Conservation (phyloP, 2,329 filamentous ascomycete genomes). For the Alternaria burnsii region DNA sequence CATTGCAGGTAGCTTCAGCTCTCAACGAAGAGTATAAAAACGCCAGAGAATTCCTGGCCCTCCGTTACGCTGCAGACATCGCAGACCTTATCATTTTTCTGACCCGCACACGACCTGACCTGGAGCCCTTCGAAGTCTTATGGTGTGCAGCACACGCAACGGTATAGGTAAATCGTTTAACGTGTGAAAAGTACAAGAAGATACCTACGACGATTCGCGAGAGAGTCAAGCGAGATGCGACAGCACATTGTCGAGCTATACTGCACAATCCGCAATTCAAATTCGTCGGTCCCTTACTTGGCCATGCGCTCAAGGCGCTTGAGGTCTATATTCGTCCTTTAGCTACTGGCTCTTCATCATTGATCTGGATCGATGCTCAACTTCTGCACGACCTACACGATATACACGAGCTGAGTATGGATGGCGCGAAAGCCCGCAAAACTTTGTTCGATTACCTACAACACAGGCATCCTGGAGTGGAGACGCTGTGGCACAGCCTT, state of each 20-base stretch:
- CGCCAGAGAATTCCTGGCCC: not conserved
- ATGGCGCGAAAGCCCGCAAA: slow-evolving; percentile 4
- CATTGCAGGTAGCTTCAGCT: not conserved
- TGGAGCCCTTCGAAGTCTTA: not conserved
- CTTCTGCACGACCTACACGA: not conserved
- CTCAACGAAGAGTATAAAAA: not conserved
- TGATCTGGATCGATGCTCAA: not conserved
- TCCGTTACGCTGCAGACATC: not conserved
- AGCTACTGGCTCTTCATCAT: not conserved
- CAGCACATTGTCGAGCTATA: not conserved
- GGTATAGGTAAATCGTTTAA: not conserved
- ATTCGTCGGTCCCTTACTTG: not conserved
- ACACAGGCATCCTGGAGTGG: not conserved
- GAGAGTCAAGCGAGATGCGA: not conserved
- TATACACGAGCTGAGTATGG: not conserved
- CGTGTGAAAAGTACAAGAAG: not conserved
- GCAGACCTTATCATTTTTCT: not conserved
- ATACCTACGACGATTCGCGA: not conserved
- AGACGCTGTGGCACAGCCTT: not conserved
- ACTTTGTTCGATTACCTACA: not conserved
- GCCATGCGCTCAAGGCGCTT: not conserved
- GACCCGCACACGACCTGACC: not conserved
- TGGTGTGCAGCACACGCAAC: not conserved
- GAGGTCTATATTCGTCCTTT: not conserved
- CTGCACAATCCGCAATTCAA: not conserved